Conservation (phyloP, 352 stramenopile genomes). For the Lagenidium sp. region DNA sequence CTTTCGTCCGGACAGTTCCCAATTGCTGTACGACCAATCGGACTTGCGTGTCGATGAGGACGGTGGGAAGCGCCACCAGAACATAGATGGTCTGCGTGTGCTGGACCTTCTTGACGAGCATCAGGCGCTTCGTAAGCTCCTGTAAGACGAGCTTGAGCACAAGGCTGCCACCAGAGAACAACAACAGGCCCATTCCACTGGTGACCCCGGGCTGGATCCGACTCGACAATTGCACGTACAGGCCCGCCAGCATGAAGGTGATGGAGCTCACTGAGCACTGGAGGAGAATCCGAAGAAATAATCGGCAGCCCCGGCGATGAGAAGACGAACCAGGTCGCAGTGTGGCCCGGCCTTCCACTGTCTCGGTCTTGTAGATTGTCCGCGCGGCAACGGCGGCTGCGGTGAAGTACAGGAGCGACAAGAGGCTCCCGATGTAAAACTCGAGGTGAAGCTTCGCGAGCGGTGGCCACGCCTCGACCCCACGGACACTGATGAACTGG, state of each 20-base stretch:
- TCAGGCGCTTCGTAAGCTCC: constrained; percentile 15
- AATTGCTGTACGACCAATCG: constrained; percentile 23
- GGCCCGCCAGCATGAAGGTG: constrained; percentile 7
- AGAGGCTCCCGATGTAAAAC: constrained; percentile 17
- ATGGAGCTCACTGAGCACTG: neutral
- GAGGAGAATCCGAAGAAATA: constrained; percentile 1
- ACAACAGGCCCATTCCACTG: constrained; percentile 6
- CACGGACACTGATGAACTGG: too few relatives aligned
- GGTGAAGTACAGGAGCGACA: constrained; percentile 15
- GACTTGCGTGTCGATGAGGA: constrained; percentile 37
- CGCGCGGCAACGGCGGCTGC: constrained; percentile 9
- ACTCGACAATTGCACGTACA: constrained; percentile 20
- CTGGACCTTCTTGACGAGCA: constrained; percentile 13
- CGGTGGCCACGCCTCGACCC: too few relatives aligned
- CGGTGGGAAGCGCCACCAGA: constrained; percentile 21
- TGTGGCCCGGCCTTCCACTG: neutral
- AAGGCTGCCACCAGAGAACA: constrained; percentile 19
- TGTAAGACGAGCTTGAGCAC: constrained; percentile 24
- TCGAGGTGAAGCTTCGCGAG: too few relatives aligned
- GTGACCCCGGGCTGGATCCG: constrained; percentile 7
- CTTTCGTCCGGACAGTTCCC: constrained; percentile 13
- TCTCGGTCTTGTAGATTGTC: constrained; percentile 17
- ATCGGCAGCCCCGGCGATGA: too few relatives aligned
- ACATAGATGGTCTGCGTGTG: constrained; percentile 31
- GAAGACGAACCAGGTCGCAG: too few relatives aligned